Evolutionary conservation across 2,329 filamentous ascomycete species (phyloP).

Genomic region (Hypoxylon sp.): DNA sequence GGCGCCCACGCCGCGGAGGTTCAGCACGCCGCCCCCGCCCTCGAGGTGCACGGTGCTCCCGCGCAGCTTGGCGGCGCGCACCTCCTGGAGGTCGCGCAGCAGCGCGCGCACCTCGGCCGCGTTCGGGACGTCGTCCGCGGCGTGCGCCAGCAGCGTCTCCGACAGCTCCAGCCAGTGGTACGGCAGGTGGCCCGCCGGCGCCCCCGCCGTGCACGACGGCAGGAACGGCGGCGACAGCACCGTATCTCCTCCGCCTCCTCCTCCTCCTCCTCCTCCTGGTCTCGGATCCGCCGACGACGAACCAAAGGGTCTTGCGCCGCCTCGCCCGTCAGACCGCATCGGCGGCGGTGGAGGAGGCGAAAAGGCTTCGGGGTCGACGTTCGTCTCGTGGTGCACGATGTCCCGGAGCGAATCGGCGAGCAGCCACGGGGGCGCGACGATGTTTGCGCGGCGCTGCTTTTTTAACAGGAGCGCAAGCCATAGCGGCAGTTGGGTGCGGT

Average conservation of each 20-base stretch:
- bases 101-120: constrained; percentile 78
- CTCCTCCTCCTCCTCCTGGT: too few relatives aligned
- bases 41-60: constrained; percentile 77
- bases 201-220: constrained; percentile 74
- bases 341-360: constrained; percentile 78
- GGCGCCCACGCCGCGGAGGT: constrained; percentile 78
- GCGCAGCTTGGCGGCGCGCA: constrained; percentile 87
- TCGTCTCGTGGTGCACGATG: constrained; percentile 84
- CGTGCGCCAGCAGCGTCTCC: constrained; percentile 85
- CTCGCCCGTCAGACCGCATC: constrained; percentile 57
- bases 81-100: constrained; percentile 84
- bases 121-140: constrained; percentile 80
- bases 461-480: constrained; percentile 97
- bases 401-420: constrained; percentile 76
- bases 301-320: constrained; percentile 50
- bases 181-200: constrained; percentile 76
- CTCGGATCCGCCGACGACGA: constrained; percentile 41
- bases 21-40: constrained; percentile 74
- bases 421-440: constrained; percentile 90
- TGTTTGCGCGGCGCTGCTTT: constrained; percentile 91
- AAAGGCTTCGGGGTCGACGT: constrained; percentile 74
- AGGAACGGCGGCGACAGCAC: constrained; percentile 78
- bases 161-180: constrained; percentile 96
- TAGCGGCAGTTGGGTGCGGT: constrained; percentile 80
- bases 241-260: too few relatives aligned